Percentiles rank a stretch among this genome's conserved stretches.
phyloP scores from a whole-genome alignment of 257 asterid genomes.

The Gentiana macrophylla region DNA sequence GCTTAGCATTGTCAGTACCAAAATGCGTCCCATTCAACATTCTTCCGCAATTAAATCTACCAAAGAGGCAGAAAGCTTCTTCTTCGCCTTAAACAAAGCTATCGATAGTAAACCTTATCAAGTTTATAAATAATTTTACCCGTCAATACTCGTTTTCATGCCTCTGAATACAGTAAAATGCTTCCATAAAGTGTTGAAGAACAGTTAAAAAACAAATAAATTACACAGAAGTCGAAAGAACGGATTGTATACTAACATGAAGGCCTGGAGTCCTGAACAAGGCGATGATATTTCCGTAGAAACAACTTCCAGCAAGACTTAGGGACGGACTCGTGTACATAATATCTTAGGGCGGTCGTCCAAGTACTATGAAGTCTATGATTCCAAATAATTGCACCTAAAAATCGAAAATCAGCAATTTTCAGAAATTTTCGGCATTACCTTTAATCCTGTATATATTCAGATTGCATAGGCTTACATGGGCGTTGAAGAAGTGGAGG shows the following conservation, averaged over 20 bases:
- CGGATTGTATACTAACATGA: slow-evolving; percentile 10
- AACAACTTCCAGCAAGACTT: slow-evolving; percentile 10
- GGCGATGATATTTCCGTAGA: slow-evolving; percentile 12
- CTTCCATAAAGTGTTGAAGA: not conserved
- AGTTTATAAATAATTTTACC: not conserved
- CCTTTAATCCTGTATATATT: not conserved
- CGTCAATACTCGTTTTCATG: not conserved
- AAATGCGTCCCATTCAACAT: too few species aligned
- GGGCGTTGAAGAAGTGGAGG: slow-evolving; percentile 5
- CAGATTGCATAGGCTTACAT: slow-evolving; percentile 8
- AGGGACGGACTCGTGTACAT: slow-evolving; percentile 3
- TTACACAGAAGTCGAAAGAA: too few species aligned
- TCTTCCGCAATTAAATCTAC: too few species aligned
- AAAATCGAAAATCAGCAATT: not conserved
- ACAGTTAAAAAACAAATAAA: not conserved
- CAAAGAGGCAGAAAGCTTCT: too few species aligned
- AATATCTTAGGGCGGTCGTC: slow-evolving; percentile 13
- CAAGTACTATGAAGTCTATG: slow-evolving; percentile 11
- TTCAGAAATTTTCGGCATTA: not conserved
- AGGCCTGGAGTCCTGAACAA: slow-evolving; percentile 7
- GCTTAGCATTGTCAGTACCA: too few species aligned
- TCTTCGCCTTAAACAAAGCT: not conserved
- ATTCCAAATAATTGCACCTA: slow-evolving; percentile 13
- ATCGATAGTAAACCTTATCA: too few species aligned
- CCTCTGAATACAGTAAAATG: too few species aligned